These are phyloP conservation scores for Agaricus sinodeliciosus DNA, from an alignment of 768 basidiomycete genomes.

Conservation along the genomic window DNA sequence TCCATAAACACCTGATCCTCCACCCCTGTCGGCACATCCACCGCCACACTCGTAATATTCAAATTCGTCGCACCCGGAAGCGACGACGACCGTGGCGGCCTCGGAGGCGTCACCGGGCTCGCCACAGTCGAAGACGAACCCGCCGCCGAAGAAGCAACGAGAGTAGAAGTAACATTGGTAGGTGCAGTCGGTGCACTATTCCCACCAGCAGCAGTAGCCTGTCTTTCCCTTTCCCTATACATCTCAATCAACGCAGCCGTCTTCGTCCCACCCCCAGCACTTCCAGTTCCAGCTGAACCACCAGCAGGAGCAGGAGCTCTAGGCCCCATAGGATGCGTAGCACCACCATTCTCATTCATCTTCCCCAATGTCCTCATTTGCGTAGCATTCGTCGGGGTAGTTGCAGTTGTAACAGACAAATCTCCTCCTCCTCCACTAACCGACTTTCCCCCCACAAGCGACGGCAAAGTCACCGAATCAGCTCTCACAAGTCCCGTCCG, in stretches of 20 bases:
- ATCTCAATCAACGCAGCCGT: conserved; percentile 80
- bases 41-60: neutral
- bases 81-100: conserved; percentile 13
- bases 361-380: neutral
- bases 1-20: neutral
- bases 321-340: conserved; percentile 19
- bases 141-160: conserved; percentile 13
- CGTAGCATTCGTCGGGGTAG: too few species aligned
- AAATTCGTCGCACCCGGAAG: neutral
- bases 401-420: too few species aligned
- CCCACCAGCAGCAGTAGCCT: conserved; percentile 20
- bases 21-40: neutral
- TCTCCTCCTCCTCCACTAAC: neutral
- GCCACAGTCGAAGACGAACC: conserved; percentile 19
- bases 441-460: neutral
- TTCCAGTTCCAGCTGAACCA: neutral
- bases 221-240: conserved; percentile 71
- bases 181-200: conserved; percentile 14
- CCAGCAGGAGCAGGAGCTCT: conserved; percentile 5
- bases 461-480: neutral
- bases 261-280: conserved; percentile 29
- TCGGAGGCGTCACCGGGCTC: conserved; percentile 19
- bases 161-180: conserved; percentile 5
- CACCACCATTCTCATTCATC: neutral
- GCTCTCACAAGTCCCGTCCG: neutral